phyloP scores from a whole-genome alignment of 768 basidiomycete species.

The Podaxis pistillaris region DNA sequence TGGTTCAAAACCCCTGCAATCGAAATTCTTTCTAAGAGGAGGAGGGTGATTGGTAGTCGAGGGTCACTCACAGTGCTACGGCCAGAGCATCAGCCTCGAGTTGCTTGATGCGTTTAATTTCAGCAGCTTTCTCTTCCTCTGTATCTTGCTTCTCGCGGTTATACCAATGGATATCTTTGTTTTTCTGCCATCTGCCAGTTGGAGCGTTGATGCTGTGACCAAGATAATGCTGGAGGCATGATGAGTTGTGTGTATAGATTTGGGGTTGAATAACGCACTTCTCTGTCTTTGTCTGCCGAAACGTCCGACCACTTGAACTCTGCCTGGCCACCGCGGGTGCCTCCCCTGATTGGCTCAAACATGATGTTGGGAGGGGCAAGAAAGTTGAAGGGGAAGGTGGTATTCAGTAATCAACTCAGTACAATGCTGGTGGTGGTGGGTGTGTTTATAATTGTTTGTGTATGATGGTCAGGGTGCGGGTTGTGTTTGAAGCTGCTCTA shows the following conservation, averaged over 20 bases:
- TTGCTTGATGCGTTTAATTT: conserved; percentile 82
- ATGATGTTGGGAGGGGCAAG: conserved; percentile 31
- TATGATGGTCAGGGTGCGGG: background rate
- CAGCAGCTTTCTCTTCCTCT: conserved; percentile 57
- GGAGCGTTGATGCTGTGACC: conserved; percentile 95
- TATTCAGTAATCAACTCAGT: too few relatives aligned
- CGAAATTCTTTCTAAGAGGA: background rate
- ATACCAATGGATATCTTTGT: conserved; percentile 97
- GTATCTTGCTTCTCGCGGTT: conserved; percentile 53
- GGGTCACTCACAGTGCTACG: conserved; percentile 59
- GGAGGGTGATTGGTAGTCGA: background rate
- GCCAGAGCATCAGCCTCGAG: conserved; percentile 86
- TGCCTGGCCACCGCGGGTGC: conserved; percentile 88
- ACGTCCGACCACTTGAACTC: conserved; percentile 93
- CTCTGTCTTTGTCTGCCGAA: conserved; percentile 89
- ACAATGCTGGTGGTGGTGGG: background rate
- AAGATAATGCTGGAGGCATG: conserved; percentile 73
- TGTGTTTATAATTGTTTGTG: conserved; percentile 7
- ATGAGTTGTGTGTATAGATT: background rate
- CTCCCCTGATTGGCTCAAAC: conserved; percentile 86
- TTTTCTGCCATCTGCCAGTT: conserved; percentile 95
- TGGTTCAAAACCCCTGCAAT: conserved; percentile 68
- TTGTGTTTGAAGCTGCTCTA: background rate
- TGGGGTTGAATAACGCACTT: conserved; percentile 44
- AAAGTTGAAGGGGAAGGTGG: too few relatives aligned